phyloP scores from a whole-genome alignment of 169 alveolate genomes.

The Cyclospora cayetanensis region DNA sequence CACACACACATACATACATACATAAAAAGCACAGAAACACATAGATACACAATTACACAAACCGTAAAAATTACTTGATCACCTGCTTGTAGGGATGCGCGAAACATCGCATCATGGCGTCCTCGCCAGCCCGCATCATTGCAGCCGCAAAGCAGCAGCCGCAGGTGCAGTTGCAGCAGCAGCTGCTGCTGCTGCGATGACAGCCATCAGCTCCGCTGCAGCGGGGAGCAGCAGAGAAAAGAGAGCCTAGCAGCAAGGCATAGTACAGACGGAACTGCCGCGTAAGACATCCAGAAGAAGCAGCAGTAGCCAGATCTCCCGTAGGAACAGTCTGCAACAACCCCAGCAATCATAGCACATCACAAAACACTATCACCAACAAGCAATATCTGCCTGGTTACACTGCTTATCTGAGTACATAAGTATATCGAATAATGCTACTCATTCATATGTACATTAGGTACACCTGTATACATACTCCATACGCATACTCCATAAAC shows the following conservation, averaged over 20 bases:
- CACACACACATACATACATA: not conserved
- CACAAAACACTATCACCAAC: no score
- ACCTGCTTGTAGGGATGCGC: not conserved
- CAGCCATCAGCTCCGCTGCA: no score
- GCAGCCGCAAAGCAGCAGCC: not conserved
- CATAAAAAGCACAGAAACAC: not conserved
- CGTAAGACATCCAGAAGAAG: not conserved
- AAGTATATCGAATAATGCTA: no score
- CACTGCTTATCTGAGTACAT: no score
- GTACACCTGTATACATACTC: no score
- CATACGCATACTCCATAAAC: no score
- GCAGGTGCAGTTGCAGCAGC: not conserved
- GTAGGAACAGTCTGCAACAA: not conserved
- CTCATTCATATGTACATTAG: no score
- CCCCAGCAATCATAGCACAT: not conserved
- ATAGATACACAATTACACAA: not conserved
- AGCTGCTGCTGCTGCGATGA: not conserved
- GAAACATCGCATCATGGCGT: not conserved
- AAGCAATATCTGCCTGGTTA: no score
- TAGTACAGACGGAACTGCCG: slow-evolving; percentile 21
- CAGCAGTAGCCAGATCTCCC: not conserved
- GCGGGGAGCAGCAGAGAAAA: not conserved
- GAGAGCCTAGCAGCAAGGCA: not conserved
- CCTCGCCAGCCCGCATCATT: not conserved
- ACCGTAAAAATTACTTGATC: not conserved